Conservation (phyloP, 2,329 filamentous ascomycete species). For the Scedosporium minutisporum region DNA sequence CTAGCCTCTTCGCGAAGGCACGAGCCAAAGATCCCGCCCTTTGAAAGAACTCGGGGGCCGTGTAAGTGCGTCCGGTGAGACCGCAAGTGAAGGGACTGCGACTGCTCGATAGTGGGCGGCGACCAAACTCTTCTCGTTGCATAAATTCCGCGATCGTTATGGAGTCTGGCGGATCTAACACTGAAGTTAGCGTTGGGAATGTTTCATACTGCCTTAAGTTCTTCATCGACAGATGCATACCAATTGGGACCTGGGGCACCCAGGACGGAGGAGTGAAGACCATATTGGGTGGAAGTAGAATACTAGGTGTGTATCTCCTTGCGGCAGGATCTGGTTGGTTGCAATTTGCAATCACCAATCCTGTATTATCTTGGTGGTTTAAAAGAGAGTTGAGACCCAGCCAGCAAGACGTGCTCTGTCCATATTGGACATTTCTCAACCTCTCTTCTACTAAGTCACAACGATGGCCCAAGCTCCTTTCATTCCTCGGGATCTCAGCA, state of each 20-base stretch:
- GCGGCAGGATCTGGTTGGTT: background rate
- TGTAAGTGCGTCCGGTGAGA: conserved; percentile 58
- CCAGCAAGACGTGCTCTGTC: background rate
- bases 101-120: conserved; percentile 52
- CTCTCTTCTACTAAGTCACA: background rate
- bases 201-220: background rate
- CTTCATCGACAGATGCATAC: conserved; percentile 22
- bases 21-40: conserved; percentile 59
- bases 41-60: conserved; percentile 50
- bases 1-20: conserved; percentile 56
- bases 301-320: background rate
- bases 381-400: background rate
- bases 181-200: background rate
- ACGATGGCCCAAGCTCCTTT: background rate
- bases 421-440: background rate
- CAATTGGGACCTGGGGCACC: conserved; percentile 12
- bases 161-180: conserved; percentile 55
- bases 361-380: no score
- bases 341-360: background rate
- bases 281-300: conserved; percentile 21
- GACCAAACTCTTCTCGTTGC: conserved; percentile 60
- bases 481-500: background rate
- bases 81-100: conserved; percentile 69
- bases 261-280: conserved; percentile 48
- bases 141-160: conserved; percentile 71